A percentile compares a stretch with the other conserved stretches of the same genome.
Evolutionary conservation across 306 rosid genomes (phyloP).

Genomic region (Casuarina equisetifolia): DNA sequence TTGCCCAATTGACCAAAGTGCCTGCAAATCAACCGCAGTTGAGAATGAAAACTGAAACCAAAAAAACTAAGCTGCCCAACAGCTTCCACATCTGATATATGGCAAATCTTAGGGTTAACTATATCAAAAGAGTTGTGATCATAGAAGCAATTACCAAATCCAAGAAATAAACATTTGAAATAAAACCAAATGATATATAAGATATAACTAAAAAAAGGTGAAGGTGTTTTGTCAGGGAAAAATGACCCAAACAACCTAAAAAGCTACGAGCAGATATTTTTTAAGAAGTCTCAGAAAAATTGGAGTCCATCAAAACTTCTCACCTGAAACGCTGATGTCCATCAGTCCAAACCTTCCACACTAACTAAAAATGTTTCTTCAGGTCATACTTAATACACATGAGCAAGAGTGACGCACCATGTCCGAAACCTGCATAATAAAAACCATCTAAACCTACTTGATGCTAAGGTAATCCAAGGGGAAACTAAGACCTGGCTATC

Average conservation of each 20-base stretch:
- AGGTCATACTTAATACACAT: conserved; percentile 30
- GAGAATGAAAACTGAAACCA: conserved; percentile 44
- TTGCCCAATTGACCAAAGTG: conserved; percentile 36
- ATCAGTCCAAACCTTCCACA: conserved; percentile 17
- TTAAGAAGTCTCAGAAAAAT: neutral
- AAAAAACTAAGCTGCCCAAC: conserved; percentile 36
- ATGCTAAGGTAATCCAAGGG: conserved; percentile 29
- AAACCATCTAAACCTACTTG: conserved; percentile 59
- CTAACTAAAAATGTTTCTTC: conserved; percentile 25
- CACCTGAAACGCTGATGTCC: conserved; percentile 41
- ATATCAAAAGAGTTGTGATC: neutral
- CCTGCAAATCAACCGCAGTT: conserved; percentile 56
- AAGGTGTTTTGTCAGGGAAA: neutral
- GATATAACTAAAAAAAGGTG: neutral
- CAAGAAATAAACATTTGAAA: neutral
- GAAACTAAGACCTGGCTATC: conserved; percentile 23
- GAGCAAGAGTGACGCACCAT: conserved; percentile 38
- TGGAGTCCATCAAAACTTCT: conserved; percentile 29
- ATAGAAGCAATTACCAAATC: neutral
- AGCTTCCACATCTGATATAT: conserved; percentile 41
- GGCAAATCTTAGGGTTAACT: conserved; percentile 31
- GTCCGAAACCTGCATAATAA: conserved; percentile 63
- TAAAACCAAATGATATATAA: neutral
- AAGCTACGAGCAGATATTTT: neutral
- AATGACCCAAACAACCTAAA: neutral